Evolutionary conservation across 2,329 filamentous ascomycete species (phyloP).

Genomic region (Penicillium freii): DNA sequence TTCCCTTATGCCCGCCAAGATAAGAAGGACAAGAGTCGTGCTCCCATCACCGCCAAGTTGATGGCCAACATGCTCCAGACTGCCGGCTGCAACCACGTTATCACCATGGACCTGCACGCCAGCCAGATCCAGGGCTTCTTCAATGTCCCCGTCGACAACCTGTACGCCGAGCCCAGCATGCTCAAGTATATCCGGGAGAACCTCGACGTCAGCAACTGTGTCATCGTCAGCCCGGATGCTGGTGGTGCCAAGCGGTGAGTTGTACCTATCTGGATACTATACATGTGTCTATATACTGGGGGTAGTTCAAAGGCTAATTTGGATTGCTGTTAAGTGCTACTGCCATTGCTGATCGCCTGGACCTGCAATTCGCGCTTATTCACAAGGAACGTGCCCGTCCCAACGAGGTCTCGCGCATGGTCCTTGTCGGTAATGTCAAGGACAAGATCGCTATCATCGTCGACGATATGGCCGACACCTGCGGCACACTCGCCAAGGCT

Average conservation of each 20-base stretch:
- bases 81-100: constrained; percentile 87
- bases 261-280: not conserved
- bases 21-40: constrained; percentile 93
- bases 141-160: constrained; percentile 75
- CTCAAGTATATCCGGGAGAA: constrained; percentile 90
- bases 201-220: constrained; percentile 74
- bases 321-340: constrained; percentile 62
- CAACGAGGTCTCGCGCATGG: constrained; percentile 90
- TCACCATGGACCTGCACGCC: constrained; percentile 94
- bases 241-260: constrained; percentile 82
- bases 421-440: constrained; percentile 89
- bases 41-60: constrained; percentile 93
- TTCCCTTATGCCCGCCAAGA: constrained; percentile 96
- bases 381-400: constrained; percentile 93
- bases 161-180: constrained; percentile 92
- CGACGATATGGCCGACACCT: constrained; percentile 97
- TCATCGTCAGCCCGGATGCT: constrained; percentile 93
- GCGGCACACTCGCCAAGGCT: constrained; percentile 83
- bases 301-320: not conserved
- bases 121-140: constrained; percentile 96
- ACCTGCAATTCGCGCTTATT: constrained; percentile 88
- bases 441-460: constrained; percentile 94
- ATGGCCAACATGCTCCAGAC: constrained; percentile 98
- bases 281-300: not conserved
- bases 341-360: constrained; percentile 86